Percentiles rank a stretch among this genome's conserved stretches.
Conservation (phyloP, 1,139 yeast genomes). For the Groenewaldozyma sp. region DNA sequence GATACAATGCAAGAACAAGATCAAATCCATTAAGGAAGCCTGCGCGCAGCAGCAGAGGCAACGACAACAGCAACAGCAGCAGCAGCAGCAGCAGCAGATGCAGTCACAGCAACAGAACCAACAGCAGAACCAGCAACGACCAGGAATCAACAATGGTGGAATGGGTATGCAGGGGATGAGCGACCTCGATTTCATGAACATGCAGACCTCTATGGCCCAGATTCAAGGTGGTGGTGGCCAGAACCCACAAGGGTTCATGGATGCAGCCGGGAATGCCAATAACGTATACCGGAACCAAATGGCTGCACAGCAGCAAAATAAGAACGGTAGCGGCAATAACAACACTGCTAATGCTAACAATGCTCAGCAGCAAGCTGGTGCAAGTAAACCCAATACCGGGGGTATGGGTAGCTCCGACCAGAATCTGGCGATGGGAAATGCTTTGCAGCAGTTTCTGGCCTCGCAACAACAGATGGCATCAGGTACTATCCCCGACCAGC, state of each 20-base stretch:
- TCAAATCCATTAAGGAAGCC: constrained; percentile 18
- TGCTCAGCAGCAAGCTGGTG: constrained; percentile 4
- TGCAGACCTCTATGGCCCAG: constrained; percentile 5
- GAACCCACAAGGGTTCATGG: not conserved
- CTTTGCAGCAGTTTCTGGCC: constrained; percentile 6
- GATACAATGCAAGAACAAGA: constrained; percentile 18
- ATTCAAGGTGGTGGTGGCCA: constrained; percentile 2
- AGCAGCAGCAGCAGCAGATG: constrained; percentile 6
- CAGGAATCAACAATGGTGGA: constrained; percentile 1
- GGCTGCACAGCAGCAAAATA: not conserved
- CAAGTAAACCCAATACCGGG: constrained; percentile 2
- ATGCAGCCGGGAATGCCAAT: constrained; percentile 1
- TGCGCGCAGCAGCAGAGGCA: constrained; percentile 15
- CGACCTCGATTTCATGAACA: constrained; percentile 2
- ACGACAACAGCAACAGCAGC: constrained; percentile 8
- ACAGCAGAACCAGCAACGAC: constrained; percentile 10
- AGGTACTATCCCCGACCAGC: not conserved
- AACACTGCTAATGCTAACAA: not conserved
- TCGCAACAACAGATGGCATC: constrained; percentile 5
- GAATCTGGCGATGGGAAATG: constrained; percentile 8
- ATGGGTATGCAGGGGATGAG: too few relatives aligned
- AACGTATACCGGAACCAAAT: not conserved
- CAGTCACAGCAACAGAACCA: constrained; percentile 4
- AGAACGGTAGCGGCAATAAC: not conserved
- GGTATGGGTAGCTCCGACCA: not conserved